phyloP scores from a whole-genome alignment of 1,284 basidiomycete species.

The Trichosporon sp. region DNA sequence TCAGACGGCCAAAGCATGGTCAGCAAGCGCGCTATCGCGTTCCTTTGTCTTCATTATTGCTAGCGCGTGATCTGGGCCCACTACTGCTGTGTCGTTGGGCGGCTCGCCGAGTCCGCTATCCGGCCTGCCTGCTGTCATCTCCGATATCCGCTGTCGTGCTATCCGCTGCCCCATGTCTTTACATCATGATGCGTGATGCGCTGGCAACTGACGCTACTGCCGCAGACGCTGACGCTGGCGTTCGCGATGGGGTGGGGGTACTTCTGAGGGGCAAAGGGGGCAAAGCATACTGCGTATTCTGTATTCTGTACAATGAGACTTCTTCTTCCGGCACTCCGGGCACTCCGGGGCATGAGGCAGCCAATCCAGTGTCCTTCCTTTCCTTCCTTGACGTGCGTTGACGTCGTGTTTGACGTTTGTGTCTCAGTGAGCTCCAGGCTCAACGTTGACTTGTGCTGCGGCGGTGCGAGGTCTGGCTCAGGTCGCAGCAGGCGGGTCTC shows the following conservation, averaged over 20 bases:
- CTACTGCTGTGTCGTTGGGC: not conserved
- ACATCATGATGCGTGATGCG: too few relatives aligned
- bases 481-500: not conserved
- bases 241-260: too few relatives aligned
- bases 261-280: too few relatives aligned
- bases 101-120: not conserved
- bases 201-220: too few relatives aligned
- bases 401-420: not conserved
- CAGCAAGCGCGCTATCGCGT: not conserved
- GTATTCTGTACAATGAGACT: slow-evolving; percentile 10
- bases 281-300: not conserved
- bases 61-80: not conserved
- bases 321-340: not conserved
- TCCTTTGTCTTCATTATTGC: not conserved
- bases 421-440: slow-evolving; percentile 9
- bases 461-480: not conserved
- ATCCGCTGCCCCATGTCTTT: too few relatives aligned
- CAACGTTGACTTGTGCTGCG: not conserved
- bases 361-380: slow-evolving; percentile 3
- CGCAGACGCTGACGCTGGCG: too few relatives aligned
- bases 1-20: too few relatives aligned
- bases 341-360: too few relatives aligned
- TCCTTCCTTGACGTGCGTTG: not conserved
- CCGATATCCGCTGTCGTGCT: too few relatives aligned
- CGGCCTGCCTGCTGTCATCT: not conserved